Evolutionary conservation across 2,329 filamentous ascomycete genomes (phyloP), one percentile per base, ranked within the genome.

Genomic region (Cryphonectria japonica): DNA sequence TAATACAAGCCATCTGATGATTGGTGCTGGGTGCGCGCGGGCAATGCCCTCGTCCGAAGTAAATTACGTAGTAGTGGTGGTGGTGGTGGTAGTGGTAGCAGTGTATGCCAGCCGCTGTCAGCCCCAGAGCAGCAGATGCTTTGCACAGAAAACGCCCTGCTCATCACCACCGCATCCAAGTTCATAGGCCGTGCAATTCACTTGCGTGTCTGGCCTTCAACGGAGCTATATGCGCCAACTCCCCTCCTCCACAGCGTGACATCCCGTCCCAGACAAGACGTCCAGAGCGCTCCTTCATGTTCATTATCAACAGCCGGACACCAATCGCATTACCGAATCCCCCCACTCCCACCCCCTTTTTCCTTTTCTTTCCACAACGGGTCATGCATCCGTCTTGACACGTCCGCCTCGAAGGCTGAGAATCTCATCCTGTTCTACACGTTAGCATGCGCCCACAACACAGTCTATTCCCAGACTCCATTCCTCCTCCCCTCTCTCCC

Each of bases 331-430:
- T 43, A 43, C 14, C 41, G 13, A 13, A 54, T 34, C 34, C 6
- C 37, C 37, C 11, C 37, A 14, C 14, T 6, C 16, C 8, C 1
- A 14, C 8, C 29, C 54, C 13, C 13, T 59, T 6, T 3, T 16
- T 8, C 3, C 5, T 34, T 34, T 34, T 4, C 6, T 34, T 34
- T 34, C 6, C 6, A 4, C n/a, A 54, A 19, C 8, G 26, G 14
- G 59, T 70, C 69, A 72, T 63, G 66, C 29, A 39, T 72, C 71
- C 57, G 64, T 72, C 62, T 72, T 72, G 66, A 71, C 34, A 2
- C 71, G 71, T 11, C 68, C 68, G 39, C 68, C 70, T 37, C 70
- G 59, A 5, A 69, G 13, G 46, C 63, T 68, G 57, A 67, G 43
- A 43, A 71, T 63, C 43, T 72, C 71, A 29, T 70, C 71, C 71